Evolutionary conservation across 305 asterid species (phyloP).

Genomic region (Fraxinus xanthoxyloides): DNA sequence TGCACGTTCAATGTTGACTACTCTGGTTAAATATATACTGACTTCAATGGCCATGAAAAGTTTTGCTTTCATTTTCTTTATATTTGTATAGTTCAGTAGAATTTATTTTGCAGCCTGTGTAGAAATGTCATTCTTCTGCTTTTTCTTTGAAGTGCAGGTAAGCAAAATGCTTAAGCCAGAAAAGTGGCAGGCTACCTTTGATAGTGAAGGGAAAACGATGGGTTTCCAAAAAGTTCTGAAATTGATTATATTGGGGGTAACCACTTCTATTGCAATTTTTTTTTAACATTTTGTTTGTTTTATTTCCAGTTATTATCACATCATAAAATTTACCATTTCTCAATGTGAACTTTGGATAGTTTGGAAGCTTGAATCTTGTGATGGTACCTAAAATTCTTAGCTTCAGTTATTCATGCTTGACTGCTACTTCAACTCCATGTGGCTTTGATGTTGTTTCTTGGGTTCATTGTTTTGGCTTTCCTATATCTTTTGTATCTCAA

Average conservation of each 20-base stretch:
- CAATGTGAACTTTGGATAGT: constrained; percentile 1
- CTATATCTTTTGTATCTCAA: background rate
- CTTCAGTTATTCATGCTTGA: background rate
- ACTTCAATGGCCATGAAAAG: constrained; percentile 9
- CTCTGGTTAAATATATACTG: constrained; percentile 15
- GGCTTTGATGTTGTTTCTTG: constrained; percentile 6
- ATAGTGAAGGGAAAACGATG: constrained; percentile 76
- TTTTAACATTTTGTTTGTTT: constrained; percentile 12
- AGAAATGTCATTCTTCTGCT: constrained; percentile 16
- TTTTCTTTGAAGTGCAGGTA: constrained; percentile 49
- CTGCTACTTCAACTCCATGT: constrained; percentile 1
- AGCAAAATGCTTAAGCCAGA: constrained; percentile 96
- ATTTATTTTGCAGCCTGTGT: constrained; percentile 12
- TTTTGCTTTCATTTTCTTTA: constrained; percentile 1
- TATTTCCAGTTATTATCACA: constrained; percentile 11
- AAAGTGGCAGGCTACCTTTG: constrained; percentile 93
- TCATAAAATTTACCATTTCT: background rate
- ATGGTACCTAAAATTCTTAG: background rate
- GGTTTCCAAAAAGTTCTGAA: constrained; percentile 85
- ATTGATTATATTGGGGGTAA: constrained; percentile 89
- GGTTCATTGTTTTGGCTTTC: background rate
- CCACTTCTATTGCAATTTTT: constrained; percentile 20
- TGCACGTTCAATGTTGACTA: too few species aligned
- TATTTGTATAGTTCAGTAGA: constrained; percentile 1
- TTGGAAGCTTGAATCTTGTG: background rate